Base-by-base conservation (phyloP, 2,329 filamentous ascomycete genomes). In the Pseudogymnoascus destructans region DNA sequence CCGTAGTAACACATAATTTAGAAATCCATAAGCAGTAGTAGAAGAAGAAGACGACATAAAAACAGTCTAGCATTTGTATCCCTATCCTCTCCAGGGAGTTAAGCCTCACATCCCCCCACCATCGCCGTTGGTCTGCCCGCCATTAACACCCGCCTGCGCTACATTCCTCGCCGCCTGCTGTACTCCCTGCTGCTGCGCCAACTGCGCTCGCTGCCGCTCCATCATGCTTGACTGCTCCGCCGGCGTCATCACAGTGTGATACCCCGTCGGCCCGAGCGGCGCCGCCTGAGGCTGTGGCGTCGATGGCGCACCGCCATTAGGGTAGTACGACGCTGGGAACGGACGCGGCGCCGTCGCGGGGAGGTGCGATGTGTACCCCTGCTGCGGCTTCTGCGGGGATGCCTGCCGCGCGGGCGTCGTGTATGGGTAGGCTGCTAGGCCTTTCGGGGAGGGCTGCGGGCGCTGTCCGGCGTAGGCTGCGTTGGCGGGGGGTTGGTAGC, bases 211-310 rank as follows among this genome's bases (percentile, higher is more conserved):
- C 58, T 71, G 69, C 25, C 68, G 65, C 32, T 72, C 70, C 62
- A 72, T 66, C 63, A 73, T 67, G 40, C 61, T 64, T 21, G 66
- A 63, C 52, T 72, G 70, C 58, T 72, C 63, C 58, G 66, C 66
- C 15, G 63, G 60, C 15, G 66, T 70, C 64, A 71, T 65, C 58
- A 67, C 60, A n/a, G 64, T 65, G 36, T 64, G 62, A 42, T 64
- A 68, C 9, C 66, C 65, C 46, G 59, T 65, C 5, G 66, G 63
- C 3, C 64, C 65, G 11, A 66, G 58, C n/a, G 55, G 52, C 5
- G 58, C 42, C 65, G 9, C 63, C 66, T 58, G 58, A 23, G 60
- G 59, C 30, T 62, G 62, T 23, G 59, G 35, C 23, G 59, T 58
- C 35, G 61, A 63, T 19, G 64, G 62, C 9, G 52, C 52, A 9